phyloP scores from a whole-genome alignment of 306 rosid genomes.

The Heteromeles arbutifolia region DNA sequence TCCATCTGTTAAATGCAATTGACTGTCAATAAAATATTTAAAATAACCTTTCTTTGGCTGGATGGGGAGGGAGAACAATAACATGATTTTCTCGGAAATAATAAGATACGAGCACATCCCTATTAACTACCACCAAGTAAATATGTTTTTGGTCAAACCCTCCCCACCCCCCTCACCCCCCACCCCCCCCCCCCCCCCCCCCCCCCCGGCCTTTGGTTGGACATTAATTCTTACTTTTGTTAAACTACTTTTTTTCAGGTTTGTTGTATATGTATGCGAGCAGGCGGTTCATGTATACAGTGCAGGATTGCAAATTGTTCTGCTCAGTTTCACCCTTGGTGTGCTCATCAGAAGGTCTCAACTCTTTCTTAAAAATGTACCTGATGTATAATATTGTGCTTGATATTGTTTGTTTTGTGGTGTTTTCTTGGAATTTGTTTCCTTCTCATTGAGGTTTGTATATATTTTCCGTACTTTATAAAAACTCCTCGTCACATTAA shows the following conservation, averaged over 20 bases:
- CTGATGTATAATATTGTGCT: background rate
- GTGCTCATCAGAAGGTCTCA: conserved; percentile 63
- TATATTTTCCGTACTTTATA: too few relatives aligned
- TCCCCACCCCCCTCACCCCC: background rate
- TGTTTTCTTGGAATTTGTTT: too few relatives aligned
- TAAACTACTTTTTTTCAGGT: conserved; percentile 27
- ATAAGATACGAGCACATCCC: background rate
- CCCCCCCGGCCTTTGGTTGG: background rate
- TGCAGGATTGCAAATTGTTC: conserved; percentile 52
- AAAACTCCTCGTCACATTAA: background rate
- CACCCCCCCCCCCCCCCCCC: background rate
- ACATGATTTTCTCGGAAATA: background rate
- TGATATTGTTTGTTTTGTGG: background rate
- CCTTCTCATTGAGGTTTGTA: too few relatives aligned
- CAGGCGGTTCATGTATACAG: conserved; percentile 55
- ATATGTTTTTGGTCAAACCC: background rate
- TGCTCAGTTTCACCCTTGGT: conserved; percentile 67
- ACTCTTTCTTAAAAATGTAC: background rate
- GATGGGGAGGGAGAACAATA: background rate
- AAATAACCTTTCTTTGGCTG: background rate
- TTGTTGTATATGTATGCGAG: conserved; percentile 51
- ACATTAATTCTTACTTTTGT: background rate
- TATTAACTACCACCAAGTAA: background rate
- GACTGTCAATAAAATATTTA: background rate
- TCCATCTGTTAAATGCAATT: background rate